phyloP scores from a whole-genome alignment of 2,329 filamentous ascomycete genomes.

The Cytospora leucostoma region DNA sequence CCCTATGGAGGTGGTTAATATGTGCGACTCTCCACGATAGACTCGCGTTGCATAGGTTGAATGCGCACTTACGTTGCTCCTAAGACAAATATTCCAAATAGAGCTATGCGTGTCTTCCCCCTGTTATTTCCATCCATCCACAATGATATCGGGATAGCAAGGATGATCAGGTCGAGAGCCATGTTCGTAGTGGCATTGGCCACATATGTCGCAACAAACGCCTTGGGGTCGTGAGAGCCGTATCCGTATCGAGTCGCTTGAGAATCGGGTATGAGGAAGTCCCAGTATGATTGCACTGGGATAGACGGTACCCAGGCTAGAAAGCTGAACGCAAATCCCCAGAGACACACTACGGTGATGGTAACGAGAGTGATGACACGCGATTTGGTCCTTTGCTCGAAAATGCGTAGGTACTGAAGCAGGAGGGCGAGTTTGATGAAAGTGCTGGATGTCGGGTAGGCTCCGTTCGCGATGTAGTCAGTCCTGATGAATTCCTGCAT shows the following conservation, averaged over 20 bases:
- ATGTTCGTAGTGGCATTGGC: constrained; percentile 37
- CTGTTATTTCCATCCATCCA: constrained; percentile 33
- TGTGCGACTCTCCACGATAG: too few species aligned
- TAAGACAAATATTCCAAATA: constrained; percentile 36
- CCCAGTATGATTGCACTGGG: constrained; percentile 38
- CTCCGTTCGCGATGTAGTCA: constrained; percentile 29
- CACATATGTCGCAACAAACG: constrained; percentile 35
- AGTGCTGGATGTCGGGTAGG: constrained; percentile 29
- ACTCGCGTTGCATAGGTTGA: not conserved
- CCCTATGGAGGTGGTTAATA: constrained; percentile 27
- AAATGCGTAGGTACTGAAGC: constrained; percentile 30
- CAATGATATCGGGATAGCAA: constrained; percentile 37
- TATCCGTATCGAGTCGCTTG: constrained; percentile 34
- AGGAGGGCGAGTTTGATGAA: constrained; percentile 31
- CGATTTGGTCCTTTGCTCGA: constrained; percentile 24
- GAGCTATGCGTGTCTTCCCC: constrained; percentile 36
- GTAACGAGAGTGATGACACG: constrained; percentile 29
- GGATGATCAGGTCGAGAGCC: constrained; percentile 37
- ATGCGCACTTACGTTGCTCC: constrained; percentile 35
- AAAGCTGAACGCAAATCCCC: constrained; percentile 36
- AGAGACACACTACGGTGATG: constrained; percentile 35
- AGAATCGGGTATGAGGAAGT: constrained; percentile 26
- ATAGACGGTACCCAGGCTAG: constrained; percentile 39
- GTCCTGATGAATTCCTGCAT: constrained; percentile 23
- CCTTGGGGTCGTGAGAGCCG: constrained; percentile 32